phyloP scores from a whole-genome alignment of 208 protist genomes.

The Leishmania aethiopica region DNA sequence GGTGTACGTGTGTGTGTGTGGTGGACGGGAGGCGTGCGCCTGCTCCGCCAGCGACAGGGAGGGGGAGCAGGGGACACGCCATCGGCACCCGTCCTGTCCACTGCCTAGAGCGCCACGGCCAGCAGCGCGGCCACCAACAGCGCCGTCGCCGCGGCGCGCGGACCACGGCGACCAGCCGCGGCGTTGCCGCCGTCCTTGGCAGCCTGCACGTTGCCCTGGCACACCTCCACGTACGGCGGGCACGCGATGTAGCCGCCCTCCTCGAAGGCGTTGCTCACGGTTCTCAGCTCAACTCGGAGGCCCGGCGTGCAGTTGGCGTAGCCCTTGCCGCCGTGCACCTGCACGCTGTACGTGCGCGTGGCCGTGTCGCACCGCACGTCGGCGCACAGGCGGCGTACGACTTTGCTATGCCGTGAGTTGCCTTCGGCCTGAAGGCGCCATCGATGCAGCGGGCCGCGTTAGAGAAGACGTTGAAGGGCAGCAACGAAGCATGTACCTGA shows the following conservation, averaged over 20 bases:
- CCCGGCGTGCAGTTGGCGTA: constrained; percentile 3
- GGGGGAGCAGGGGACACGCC: background rate
- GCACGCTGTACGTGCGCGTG: constrained; percentile 7
- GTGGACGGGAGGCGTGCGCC: too few relatives aligned
- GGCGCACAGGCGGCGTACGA: constrained; percentile 3
- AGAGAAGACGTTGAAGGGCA: background rate
- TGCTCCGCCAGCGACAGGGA: too few relatives aligned
- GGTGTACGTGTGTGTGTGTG: too few relatives aligned
- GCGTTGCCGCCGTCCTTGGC: background rate
- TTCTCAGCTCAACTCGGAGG: background rate
- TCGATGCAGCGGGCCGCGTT: constrained; percentile 1
- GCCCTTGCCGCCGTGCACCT: background rate
- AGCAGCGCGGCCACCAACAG: background rate
- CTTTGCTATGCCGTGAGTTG: background rate
- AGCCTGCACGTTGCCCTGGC: background rate
- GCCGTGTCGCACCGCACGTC: constrained; percentile 1
- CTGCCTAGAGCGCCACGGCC: background rate
- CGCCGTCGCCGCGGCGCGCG: background rate
- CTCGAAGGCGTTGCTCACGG: constrained; percentile 5
- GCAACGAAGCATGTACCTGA: too few relatives aligned
- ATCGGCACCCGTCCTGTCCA: background rate
- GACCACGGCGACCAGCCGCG: background rate
- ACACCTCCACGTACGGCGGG: too few relatives aligned
- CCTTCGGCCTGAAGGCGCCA: background rate
- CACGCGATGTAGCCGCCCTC: too few relatives aligned